Conservation (phyloP, 1,284 basidiomycete species). For the Marasmius sp. region DNA sequence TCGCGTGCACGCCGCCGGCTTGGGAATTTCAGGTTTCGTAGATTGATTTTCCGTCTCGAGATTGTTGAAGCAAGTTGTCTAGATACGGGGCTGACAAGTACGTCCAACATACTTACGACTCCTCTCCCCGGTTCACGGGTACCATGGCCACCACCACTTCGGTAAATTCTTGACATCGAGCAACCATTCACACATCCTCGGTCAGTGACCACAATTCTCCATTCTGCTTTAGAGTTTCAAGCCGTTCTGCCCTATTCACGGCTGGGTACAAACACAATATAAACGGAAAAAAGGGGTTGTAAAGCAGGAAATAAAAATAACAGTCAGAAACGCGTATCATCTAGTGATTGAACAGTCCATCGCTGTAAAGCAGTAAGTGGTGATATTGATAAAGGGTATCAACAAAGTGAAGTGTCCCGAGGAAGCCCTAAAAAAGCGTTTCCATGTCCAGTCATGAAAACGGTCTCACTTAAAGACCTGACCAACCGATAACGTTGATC, state of each 20-base stretch:
- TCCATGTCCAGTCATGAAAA: not conserved
- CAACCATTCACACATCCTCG: too few species aligned
- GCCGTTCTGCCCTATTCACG: not conserved
- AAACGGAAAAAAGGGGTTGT: not conserved
- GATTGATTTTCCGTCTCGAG: too few species aligned
- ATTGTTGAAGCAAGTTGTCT: too few species aligned
- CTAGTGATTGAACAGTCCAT: not conserved
- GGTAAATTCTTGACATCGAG: too few species aligned
- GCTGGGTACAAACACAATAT: not conserved
- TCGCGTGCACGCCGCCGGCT: too few species aligned
- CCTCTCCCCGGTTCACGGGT: too few species aligned
- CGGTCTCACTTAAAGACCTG: slow-evolving; percentile 7
- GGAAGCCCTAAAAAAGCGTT: not conserved
- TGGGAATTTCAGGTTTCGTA: too few species aligned
- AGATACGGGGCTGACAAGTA: too few species aligned
- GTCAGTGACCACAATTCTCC: not conserved
- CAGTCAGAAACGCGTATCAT: not conserved
- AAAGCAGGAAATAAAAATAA: not conserved
- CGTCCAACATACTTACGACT: too few species aligned
- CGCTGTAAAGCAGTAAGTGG: not conserved
- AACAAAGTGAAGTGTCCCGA: not conserved
- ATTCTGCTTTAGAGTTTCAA: not conserved
- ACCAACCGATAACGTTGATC: slow-evolving; percentile 41
- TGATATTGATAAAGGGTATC: not conserved
- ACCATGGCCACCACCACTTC: too few species aligned